Evolutionary conservation across 192 early-diverging fungal genomes (phyloP).

Genomic region (Backusella psychrophila): DNA sequence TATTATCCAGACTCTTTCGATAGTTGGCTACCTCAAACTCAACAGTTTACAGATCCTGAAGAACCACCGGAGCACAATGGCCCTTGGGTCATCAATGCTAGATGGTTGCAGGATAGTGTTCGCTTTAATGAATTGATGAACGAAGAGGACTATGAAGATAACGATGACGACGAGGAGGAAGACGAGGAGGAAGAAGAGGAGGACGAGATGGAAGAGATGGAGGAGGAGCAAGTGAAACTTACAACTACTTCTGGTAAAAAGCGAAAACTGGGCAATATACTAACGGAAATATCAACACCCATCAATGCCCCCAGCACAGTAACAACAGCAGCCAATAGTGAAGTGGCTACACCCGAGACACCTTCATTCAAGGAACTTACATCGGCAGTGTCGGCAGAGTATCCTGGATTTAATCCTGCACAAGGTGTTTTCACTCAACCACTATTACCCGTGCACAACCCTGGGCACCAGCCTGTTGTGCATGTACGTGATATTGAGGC

Average conservation of each 20-base stretch:
- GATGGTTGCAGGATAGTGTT: slow-evolving; percentile 76
- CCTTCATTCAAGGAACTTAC: background rate
- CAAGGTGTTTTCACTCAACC: background rate
- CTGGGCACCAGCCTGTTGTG: slow-evolving; percentile 40
- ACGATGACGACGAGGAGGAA: slow-evolving; percentile 1
- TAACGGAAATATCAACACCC: background rate
- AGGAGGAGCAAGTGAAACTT: background rate
- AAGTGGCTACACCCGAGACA: background rate
- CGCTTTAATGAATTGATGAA: slow-evolving; percentile 82
- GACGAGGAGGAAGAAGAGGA: slow-evolving; percentile 9
- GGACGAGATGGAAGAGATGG: background rate
- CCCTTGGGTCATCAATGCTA: slow-evolving; percentile 64
- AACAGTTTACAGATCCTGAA: slow-evolving; percentile 62
- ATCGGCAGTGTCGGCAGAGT: background rate
- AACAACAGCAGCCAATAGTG: background rate
- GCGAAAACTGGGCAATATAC: background rate
- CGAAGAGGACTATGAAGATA: slow-evolving; percentile 81
- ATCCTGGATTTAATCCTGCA: background rate
- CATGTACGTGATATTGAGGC: slow-evolving; percentile 51
- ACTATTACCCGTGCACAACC: slow-evolving; percentile 37
- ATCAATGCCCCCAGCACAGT: background rate
- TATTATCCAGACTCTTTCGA: slow-evolving; percentile 83
- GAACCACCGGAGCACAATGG: slow-evolving; percentile 61
- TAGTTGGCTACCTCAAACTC: slow-evolving; percentile 62
- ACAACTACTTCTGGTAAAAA: slow-evolving; percentile 4